Evolutionary conservation across 148 eudicot species (phyloP).

Genomic region (Fallopia convolvulus): DNA sequence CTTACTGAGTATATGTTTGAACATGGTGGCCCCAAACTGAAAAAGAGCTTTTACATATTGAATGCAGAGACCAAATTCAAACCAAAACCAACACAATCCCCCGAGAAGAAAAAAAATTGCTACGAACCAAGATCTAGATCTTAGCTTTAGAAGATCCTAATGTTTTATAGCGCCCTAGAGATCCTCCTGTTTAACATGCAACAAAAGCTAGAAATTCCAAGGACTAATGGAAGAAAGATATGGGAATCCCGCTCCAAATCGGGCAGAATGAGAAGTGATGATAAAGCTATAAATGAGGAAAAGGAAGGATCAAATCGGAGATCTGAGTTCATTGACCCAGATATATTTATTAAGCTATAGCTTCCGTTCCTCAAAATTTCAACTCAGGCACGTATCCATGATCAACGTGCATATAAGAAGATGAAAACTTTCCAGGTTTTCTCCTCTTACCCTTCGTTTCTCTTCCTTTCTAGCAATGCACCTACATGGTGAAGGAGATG

Average conservation of each 20-base stretch:
- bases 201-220: background rate
- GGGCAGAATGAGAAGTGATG: background rate
- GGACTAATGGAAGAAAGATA: background rate
- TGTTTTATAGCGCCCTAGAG: background rate
- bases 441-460: background rate
- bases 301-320: background rate
- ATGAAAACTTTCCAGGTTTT: background rate
- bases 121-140: slow-evolving; percentile 7
- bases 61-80: background rate
- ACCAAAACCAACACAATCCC: slow-evolving; percentile 9
- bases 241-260: background rate
- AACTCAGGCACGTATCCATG: background rate
- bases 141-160: background rate
- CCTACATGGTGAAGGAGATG: background rate
- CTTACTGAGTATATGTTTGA: slow-evolving; percentile 72
- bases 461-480: background rate
- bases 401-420: slow-evolving; percentile 1
- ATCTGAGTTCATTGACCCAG: background rate
- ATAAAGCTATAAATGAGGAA: background rate
- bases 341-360: background rate
- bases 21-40: slow-evolving; percentile 29
- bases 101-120: slow-evolving; percentile 1
- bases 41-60: background rate
- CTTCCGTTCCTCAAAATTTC: background rate
- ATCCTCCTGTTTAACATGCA: background rate